These are phyloP conservation scores for Manihot esculenta DNA, from an alignment of 441 rosid species.

Conservation along the genomic window DNA sequence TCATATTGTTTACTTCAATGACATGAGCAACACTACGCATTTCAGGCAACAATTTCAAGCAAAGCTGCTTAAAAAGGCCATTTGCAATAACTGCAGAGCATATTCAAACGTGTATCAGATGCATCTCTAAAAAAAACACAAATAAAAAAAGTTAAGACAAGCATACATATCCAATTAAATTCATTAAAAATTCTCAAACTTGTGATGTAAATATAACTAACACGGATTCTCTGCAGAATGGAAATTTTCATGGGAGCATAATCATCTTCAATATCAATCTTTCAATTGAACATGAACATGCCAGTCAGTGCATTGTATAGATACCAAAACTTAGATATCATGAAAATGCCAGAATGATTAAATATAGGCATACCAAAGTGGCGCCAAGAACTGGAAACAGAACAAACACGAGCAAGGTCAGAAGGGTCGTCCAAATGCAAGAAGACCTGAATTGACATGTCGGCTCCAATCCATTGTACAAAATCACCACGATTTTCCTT, in stretches of 20 bases:
- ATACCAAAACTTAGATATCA: neutral
- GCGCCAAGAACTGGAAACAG: slow-evolving; percentile 44
- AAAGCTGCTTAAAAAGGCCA: slow-evolving; percentile 56
- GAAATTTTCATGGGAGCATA: neutral
- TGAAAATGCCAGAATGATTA: neutral
- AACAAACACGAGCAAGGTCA: slow-evolving; percentile 44
- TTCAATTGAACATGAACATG: neutral
- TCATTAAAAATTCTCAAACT: neutral
- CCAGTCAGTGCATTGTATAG: neutral
- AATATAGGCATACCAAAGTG: slow-evolving; percentile 30
- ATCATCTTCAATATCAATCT: neutral
- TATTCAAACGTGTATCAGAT: neutral
- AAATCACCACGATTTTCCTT: slow-evolving; percentile 38
- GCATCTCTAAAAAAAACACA: neutral
- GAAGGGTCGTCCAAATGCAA: slow-evolving; percentile 49
- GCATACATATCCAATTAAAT: neutral
- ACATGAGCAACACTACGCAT: slow-evolving; percentile 43
- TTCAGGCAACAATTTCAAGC: slow-evolving; percentile 62
- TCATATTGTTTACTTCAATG: slow-evolving; percentile 30
- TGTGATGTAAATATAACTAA: neutral
- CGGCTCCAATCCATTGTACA: slow-evolving; percentile 37
- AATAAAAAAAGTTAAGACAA: neutral
- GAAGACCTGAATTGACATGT: slow-evolving; percentile 36
- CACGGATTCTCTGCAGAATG: neutral
- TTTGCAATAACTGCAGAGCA: slow-evolving; percentile 53